These are phyloP conservation scores for Colletotrichum neosansevieriae DNA, from an alignment of 2,329 filamentous ascomycete genomes.

Conservation along the genomic window DNA sequence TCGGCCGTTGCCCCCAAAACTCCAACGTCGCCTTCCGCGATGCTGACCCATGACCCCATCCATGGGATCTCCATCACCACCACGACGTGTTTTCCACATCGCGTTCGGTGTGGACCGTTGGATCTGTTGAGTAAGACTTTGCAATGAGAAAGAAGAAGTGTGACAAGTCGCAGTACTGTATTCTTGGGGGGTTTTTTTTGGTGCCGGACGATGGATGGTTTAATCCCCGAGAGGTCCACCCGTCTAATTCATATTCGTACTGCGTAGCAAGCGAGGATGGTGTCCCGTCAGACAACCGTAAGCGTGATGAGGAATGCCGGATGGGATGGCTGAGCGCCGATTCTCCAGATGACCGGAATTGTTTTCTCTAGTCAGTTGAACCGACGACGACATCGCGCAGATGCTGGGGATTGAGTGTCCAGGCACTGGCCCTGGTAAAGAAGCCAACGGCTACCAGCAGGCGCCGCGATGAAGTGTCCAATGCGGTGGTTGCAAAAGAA, in stretches of 20 bases:
- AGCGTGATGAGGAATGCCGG: slow-evolving; percentile 13
- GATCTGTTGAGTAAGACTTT: slow-evolving; percentile 7
- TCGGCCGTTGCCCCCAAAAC: slow-evolving; percentile 28
- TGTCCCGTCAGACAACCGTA: slow-evolving; percentile 26
- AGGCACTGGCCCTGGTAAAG: slow-evolving; percentile 6
- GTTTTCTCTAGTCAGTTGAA: slow-evolving; percentile 30
- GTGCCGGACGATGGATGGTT: slow-evolving; percentile 19
- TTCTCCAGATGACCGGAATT: slow-evolving; percentile 22
- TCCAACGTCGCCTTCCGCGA: slow-evolving; percentile 32
- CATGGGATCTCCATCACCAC: background rate
- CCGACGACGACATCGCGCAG: slow-evolving; percentile 26
- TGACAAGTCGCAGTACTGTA: slow-evolving; percentile 16
- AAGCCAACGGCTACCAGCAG: slow-evolving; percentile 1
- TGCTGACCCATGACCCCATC: slow-evolving; percentile 10
- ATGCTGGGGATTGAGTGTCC: slow-evolving; percentile 7
- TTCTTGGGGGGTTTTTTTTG: slow-evolving; percentile 18
- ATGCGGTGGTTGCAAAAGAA: slow-evolving; percentile 16
- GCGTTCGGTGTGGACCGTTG: slow-evolving; percentile 5
- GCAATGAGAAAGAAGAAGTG: background rate
- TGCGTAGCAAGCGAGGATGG: slow-evolving; percentile 20
- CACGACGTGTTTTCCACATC: slow-evolving; percentile 7
- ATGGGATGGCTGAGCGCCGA: slow-evolving; percentile 19
- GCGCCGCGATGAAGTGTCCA: background rate
- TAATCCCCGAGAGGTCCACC: slow-evolving; percentile 30
- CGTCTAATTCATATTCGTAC: slow-evolving; percentile 16